phyloP scores from a whole-genome alignment of 306 rosid species.

The Cucurbita moschata region DNA sequence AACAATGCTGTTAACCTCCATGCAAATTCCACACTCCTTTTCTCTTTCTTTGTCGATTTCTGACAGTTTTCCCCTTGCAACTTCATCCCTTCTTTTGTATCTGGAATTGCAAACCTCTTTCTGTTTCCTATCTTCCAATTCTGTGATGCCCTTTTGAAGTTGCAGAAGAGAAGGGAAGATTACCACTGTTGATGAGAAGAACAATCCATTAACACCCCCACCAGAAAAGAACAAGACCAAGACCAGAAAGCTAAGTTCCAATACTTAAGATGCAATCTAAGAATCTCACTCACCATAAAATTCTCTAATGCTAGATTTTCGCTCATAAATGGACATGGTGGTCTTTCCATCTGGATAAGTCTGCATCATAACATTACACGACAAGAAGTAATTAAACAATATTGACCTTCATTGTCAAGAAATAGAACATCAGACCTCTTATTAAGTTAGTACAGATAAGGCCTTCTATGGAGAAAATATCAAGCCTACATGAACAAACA shows the following conservation, averaged over 20 bases:
- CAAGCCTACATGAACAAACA: not conserved
- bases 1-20: slow-evolving; percentile 67
- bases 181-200: slow-evolving; percentile 31
- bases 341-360: slow-evolving; percentile 70
- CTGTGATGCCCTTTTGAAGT: slow-evolving; percentile 80
- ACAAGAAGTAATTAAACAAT: slow-evolving; percentile 4
- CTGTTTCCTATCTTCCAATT: slow-evolving; percentile 80
- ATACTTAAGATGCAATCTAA: not conserved
- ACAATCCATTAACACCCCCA: not conserved
- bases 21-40: slow-evolving; percentile 86
- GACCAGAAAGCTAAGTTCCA: not conserved
- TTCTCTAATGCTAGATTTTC: slow-evolving; percentile 71
- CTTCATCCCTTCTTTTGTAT: slow-evolving; percentile 40
- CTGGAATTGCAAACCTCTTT: slow-evolving; percentile 32
- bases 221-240: not conserved
- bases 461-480: not conserved
- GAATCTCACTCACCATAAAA: slow-evolving; percentile 55
- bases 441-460: not conserved
- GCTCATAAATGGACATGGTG: slow-evolving; percentile 66
- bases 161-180: slow-evolving; percentile 82
- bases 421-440: not conserved
- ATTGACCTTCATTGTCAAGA: slow-evolving; percentile 2
- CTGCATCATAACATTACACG: slow-evolving; percentile 33
- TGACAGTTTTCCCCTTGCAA: slow-evolving; percentile 27
- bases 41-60: slow-evolving; percentile 72